Base-by-base conservation (phyloP, 164 flowering plant species). In the Dillenia turbinata region DNA sequence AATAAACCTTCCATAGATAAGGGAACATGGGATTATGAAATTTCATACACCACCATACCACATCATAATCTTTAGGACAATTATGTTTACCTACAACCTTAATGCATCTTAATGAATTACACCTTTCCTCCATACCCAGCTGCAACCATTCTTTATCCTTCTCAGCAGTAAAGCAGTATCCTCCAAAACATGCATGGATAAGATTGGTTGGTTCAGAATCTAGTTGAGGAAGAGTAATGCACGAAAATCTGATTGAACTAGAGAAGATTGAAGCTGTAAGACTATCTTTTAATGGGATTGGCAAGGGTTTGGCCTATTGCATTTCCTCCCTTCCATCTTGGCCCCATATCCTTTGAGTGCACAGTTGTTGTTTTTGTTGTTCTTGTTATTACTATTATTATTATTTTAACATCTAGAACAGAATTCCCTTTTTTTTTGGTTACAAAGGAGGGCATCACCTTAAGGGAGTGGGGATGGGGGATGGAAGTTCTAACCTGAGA, bases 311-410 rank as follows among this genome's bases (percentile, higher is more conserved):
- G 75, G 1, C 78, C 78, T 72, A 78, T 76, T 7, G 74, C 64
- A 12, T 69, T 85, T 64, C 82, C 85, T 45, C 82, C 83, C 71
- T 91, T 87, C 94, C 98, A 92, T 76, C 90, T 86, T 22, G 89
- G 77, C 57, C 79, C 85, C 79, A 77, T 84, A 47, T 33, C 40
- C 0, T 33, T 33, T 7, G 6, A 33, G 5, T 4, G 7, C 7
- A 33, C 5, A 33, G 5, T 4, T 33, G 0, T n/a, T n/a, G n/a
- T n/a, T n/a, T n/a, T n/a, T n/a, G n/a, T n/a, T n/a, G n/a, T n/a
- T n/a, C n/a, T n/a, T n/a, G n/a, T 33, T 4, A 4, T 4, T 0
- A 33, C 5, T 33, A 33, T 33, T 33, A 33, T 33, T 4, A 33
- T 33, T 33, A 2, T 33, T 33, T 33, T 4, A 33, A 33, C 6